Evolutionary conservation across 768 basidiomycete species (phyloP).

Genomic region (Mycena sanguinolenta): DNA sequence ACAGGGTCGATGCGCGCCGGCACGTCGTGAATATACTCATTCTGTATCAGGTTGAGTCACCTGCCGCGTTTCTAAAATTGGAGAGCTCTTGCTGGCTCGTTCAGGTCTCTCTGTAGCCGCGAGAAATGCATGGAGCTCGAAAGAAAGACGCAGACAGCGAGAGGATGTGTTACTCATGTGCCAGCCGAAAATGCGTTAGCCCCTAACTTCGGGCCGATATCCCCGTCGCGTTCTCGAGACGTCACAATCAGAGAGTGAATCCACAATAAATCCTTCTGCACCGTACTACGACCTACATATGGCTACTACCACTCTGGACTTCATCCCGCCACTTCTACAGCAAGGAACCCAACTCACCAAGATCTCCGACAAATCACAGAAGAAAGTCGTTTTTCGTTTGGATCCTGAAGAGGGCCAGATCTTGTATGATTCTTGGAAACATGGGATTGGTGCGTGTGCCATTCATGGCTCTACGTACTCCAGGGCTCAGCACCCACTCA

Average conservation of each 20-base stretch:
- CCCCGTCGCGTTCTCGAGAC: neutral
- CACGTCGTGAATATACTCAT: no score
- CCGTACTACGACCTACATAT: neutral
- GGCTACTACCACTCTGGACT: neutral
- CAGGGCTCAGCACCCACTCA: neutral
- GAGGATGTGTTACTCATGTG: no score
- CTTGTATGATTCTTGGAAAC: conserved; percentile 80
- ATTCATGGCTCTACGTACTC: conserved; percentile 36
- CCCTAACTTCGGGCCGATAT: conserved; percentile 6
- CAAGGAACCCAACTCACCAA: conserved; percentile 85
- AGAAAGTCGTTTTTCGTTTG: conserved; percentile 76
- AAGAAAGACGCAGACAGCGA: no score
- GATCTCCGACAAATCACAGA: conserved; percentile 83
- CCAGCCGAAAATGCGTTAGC: no score
- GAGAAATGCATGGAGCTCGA: no score
- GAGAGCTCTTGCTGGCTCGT: no score
- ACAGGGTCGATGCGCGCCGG: no score
- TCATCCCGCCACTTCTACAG: conserved; percentile 68
- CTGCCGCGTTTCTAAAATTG: no score
- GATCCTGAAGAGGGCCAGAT: conserved; percentile 88
- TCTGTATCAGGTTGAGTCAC: no score
- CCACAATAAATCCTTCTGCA: neutral
- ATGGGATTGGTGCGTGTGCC: conserved; percentile 68
- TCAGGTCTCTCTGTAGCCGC: no score
- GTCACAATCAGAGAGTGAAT: neutral